Base-by-base conservation (phyloP, 345 rosid genomes). In the Hibiscus mutabilis region DNA sequence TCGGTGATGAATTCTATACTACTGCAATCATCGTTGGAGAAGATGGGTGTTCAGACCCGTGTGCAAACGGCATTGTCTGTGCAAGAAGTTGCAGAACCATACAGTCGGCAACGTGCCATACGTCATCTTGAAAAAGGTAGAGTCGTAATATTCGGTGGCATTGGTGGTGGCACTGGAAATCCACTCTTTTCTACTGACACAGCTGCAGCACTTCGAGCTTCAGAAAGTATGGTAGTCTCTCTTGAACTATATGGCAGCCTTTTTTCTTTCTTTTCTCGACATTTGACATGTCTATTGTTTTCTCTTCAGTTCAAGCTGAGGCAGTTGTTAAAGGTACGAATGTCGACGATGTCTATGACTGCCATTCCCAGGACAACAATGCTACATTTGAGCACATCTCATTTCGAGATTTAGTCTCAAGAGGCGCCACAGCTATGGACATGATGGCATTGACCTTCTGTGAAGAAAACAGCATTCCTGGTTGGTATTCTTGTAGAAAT, bases 71-170 rank as follows among this genome's bases (percentile, higher is more conserved):
- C 91, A 56, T 83, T 89, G 59, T 52, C 87, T 5, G 82, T 93
- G 83, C 87, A 78, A 19, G 97, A 92, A 76, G 83, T 93, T 22
- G 91, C 86, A 72, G 98, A 93, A 79, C 92, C 96, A 47, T 93
- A 89, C 76, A 88, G 79, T 75, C 85, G 92, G 76, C 92, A 82
- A 73, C 84, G 82, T 52, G 97, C 97, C 22, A 86, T 90, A 6
- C 77, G 91, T 2, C 98, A 93, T 85, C 88, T 93, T 22, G 97
- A 91, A 72, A 93, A 93, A 77, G 97, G 98, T 57, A 87, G 92
- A 84, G 98, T 93, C 22, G 97, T 93, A 66, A 84, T 93, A 77
- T 91, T 93, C 75, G 97, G 98, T 71, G 97, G 98, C 25, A 81
- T 93, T 56, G 97, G 98, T 66, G 89, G 92, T 42, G 90, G 90